These are phyloP conservation scores for Fusarium sp. DNA, from an alignment of 2,329 filamentous ascomycete genomes.

Conservation along the genomic window DNA sequence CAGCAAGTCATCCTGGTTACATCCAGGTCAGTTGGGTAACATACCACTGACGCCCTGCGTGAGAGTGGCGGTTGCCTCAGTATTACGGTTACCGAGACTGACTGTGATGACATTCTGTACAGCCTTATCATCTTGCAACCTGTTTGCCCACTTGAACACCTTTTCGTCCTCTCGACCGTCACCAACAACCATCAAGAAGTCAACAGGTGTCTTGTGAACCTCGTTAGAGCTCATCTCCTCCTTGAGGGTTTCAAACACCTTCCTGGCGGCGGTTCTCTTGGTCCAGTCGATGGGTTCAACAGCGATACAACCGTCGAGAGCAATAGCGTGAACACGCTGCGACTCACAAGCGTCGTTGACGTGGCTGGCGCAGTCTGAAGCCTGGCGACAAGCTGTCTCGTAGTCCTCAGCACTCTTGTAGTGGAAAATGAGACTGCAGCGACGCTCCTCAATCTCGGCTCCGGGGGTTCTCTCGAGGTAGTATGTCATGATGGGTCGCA, in stretches of 20 bases:
- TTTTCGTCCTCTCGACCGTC: constrained; percentile 94
- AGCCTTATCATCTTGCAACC: constrained; percentile 68
- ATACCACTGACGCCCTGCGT: constrained; percentile 92
- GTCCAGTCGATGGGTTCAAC: constrained; percentile 90
- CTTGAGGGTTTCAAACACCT: constrained; percentile 74
- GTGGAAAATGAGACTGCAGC: constrained; percentile 91
- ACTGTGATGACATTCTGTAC: constrained; percentile 84
- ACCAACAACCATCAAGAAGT: constrained; percentile 91
- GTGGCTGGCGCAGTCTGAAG: constrained; percentile 90
- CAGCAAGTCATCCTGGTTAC: background rate
- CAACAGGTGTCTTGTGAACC: constrained; percentile 62
- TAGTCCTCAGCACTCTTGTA: constrained; percentile 86
- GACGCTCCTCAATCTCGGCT: constrained; percentile 88
- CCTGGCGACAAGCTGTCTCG: constrained; percentile 79
- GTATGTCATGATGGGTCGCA: constrained; percentile 86
- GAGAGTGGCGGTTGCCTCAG: constrained; percentile 85
- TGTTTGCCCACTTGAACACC: constrained; percentile 94
- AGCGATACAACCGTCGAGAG: constrained; percentile 81
- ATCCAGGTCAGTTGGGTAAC: constrained; percentile 43
- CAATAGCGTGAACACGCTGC: constrained; percentile 86
- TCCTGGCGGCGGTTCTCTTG: constrained; percentile 84
- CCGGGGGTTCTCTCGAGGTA: constrained; percentile 91
- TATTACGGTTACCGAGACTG: constrained; percentile 87
- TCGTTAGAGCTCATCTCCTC: constrained; percentile 47
- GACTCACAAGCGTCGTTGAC: constrained; percentile 93